Conservation (phyloP, 345 rosid genomes). For the Acer yangbiense region DNA sequence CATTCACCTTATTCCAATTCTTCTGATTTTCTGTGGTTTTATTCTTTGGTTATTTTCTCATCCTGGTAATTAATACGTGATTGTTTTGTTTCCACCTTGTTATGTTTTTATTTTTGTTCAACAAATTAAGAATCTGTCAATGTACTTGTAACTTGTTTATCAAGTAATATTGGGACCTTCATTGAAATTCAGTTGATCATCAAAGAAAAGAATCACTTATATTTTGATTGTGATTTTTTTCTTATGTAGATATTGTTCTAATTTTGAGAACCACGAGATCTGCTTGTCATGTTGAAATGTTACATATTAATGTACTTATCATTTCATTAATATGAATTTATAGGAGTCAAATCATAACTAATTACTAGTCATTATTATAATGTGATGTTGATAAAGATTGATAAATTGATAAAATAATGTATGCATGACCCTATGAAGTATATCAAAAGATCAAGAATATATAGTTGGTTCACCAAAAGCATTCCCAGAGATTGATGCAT, state of each 20-base stretch:
- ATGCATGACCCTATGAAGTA: neutral
- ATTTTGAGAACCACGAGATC: neutral
- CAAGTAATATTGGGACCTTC: neutral
- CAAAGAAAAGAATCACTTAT: too few species aligned
- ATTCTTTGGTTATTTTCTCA: constrained; percentile 61
- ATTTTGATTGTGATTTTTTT: too few species aligned
- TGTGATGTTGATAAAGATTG: neutral
- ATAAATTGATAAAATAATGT: too few species aligned
- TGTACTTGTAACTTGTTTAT: neutral
- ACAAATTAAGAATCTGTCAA: neutral
- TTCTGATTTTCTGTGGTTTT: constrained; percentile 58
- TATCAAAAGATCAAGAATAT: neutral
- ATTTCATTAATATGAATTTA: too few species aligned
- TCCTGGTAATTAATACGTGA: constrained; percentile 12
- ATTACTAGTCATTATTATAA: neutral
- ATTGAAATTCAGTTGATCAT: neutral
- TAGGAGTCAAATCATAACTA: too few species aligned
- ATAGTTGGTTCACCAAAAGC: neutral
- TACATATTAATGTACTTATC: too few species aligned
- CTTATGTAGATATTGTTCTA: neutral
- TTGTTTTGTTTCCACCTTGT: neutral
- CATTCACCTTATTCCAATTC: constrained; percentile 65
- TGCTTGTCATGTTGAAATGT: neutral
- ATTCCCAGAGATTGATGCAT: neutral
- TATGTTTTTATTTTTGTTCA: neutral